A percentile compares a stretch with the other conserved stretches of the same genome.
Evolutionary conservation across 352 stramenopile species (phyloP).

Genomic region (Globisporangium orthogonon): DNA sequence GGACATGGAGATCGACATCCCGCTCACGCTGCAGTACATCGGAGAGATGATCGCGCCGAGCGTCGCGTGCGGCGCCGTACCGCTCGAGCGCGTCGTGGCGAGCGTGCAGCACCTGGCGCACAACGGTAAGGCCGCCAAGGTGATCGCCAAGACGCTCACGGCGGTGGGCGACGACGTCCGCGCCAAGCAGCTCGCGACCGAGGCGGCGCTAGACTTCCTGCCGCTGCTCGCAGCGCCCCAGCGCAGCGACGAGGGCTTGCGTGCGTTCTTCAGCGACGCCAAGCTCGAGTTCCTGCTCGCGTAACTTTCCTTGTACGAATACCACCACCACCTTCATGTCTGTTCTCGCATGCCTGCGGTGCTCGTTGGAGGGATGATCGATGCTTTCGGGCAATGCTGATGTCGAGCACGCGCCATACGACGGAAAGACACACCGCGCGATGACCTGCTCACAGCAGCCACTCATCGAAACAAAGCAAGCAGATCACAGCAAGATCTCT

Average conservation of each 20-base stretch:
- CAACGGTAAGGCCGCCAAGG: conserved; percentile 61
- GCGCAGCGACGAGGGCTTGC: conserved; percentile 11
- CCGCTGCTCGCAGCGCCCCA: conserved; percentile 10
- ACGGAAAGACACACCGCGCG: too few relatives aligned
- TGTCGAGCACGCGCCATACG: too few relatives aligned
- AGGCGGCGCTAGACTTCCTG: conserved; percentile 12
- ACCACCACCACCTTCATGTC: not conserved
- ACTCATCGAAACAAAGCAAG: too few relatives aligned
- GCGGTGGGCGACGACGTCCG: conserved; percentile 36
- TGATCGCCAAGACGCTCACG: conserved; percentile 43
- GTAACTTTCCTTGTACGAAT: conserved; percentile 15
- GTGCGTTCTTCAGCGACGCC: conserved; percentile 12
- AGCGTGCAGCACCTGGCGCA: conserved; percentile 39
- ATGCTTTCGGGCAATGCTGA: too few relatives aligned
- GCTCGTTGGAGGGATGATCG: too few relatives aligned
- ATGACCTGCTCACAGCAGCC: too few relatives aligned
- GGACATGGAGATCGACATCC: conserved; percentile 82
- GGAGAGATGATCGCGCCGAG: conserved; percentile 64
- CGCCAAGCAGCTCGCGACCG: conserved; percentile 29
- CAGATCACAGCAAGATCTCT: too few relatives aligned
- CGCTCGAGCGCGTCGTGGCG: conserved; percentile 31
- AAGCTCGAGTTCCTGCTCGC: conserved; percentile 15
- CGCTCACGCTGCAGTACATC: conserved; percentile 61
- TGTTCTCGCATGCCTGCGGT: too few relatives aligned
- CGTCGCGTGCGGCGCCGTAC: conserved; percentile 34